These are phyloP conservation scores for Verticillium dahliae DNA, from an alignment of 2,329 filamentous ascomycete species.

Conservation along the genomic window DNA sequence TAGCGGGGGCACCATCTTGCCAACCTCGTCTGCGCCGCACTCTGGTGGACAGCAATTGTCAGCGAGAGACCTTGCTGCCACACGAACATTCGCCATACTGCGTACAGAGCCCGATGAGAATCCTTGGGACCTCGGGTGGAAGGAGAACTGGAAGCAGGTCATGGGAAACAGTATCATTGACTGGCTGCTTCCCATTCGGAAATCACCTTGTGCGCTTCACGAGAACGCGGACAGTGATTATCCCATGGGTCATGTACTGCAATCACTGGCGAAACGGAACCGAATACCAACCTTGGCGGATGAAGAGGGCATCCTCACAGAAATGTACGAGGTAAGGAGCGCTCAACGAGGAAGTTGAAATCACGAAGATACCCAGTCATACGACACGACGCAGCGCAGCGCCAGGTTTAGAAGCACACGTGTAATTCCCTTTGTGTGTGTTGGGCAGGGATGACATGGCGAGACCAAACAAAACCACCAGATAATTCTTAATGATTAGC, in stretches of 20 bases:
- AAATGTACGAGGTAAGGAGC: conserved; percentile 19
- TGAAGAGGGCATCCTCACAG: conserved; percentile 16
- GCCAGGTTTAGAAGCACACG: background rate
- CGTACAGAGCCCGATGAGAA: conserved; percentile 69
- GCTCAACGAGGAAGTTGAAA: background rate
- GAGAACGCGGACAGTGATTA: conserved; percentile 62
- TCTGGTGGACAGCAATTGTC: background rate
- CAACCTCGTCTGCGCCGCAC: background rate
- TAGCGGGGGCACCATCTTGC: conserved; percentile 1
- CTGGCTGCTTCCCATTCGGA: conserved; percentile 73
- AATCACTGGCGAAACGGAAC: conserved; percentile 42
- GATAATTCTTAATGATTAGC: background rate
- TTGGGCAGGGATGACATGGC: background rate
- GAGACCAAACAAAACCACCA: too few species aligned
- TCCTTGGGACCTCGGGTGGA: conserved; percentile 71
- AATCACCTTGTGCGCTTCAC: conserved; percentile 69
- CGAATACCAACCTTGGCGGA: conserved; percentile 18
- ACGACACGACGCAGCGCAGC: background rate
- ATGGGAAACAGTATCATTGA: conserved; percentile 68
- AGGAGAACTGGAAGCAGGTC: conserved; percentile 68
- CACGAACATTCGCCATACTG: conserved; percentile 72
- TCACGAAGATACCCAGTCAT: background rate
- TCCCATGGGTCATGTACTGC: conserved; percentile 55
- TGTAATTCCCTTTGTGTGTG: background rate
- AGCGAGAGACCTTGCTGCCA: conserved; percentile 36